phyloP scores from a whole-genome alignment of 257 asterid genomes.

The Leonotis leonurus region DNA sequence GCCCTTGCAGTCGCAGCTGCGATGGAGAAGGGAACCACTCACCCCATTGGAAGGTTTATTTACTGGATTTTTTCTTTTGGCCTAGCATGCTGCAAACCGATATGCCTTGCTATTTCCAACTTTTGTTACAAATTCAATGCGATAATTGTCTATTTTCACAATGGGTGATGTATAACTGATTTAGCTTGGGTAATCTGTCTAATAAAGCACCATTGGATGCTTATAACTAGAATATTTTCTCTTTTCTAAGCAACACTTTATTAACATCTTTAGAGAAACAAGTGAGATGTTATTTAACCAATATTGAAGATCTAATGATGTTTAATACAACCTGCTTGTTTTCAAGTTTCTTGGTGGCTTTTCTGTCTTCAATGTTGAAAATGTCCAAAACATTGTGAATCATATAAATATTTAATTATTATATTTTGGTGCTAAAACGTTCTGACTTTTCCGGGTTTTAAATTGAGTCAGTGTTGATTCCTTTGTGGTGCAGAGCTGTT shows the following conservation, averaged over 20 bases:
- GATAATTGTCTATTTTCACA: not conserved
- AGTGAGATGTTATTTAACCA: not conserved
- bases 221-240: not conserved
- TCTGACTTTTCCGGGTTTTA: not conserved
- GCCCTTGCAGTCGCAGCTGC: conserved; percentile 99
- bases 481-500: conserved; percentile 68
- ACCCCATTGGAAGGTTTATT: conserved; percentile 94
- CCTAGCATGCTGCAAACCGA: not conserved
- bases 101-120: not conserved
- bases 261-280: not conserved
- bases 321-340: not conserved
- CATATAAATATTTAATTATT: not conserved
- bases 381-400: not conserved
- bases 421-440: not conserved
- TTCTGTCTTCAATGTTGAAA: not conserved
- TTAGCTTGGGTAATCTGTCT: not conserved
- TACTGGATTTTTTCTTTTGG: not conserved
- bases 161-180: not conserved
- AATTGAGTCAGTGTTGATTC: conserved; percentile 12
- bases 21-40: conserved; percentile 99
- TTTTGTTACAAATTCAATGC: not conserved
- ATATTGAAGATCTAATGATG: not conserved
- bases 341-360: not conserved
- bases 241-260: not conserved
- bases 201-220: not conserved